Conservation (phyloP, 1,284 basidiomycete species). For the Cutaneotrichosporon mucoides region DNA sequence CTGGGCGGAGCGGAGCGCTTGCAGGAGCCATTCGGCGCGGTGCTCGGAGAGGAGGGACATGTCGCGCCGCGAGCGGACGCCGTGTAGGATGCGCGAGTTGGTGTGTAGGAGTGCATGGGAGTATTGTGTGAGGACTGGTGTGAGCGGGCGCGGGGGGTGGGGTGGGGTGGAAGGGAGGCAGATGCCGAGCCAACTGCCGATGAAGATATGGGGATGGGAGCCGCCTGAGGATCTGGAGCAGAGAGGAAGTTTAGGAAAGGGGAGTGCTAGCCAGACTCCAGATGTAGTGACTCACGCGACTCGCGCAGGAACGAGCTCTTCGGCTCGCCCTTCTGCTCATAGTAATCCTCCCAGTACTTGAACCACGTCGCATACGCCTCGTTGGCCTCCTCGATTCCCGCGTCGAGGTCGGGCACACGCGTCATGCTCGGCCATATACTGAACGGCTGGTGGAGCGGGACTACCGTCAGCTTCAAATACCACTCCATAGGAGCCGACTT, state of each 20-base stretch:
- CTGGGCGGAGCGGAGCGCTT: slow-evolving; percentile 28
- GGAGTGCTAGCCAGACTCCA: too few relatives aligned
- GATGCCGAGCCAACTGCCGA: too few relatives aligned
- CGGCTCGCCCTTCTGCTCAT: slow-evolving; percentile 9
- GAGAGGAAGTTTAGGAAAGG: too few relatives aligned
- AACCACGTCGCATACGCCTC: slow-evolving; percentile 37
- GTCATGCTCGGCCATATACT: slow-evolving; percentile 27
- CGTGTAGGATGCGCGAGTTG: slow-evolving; percentile 34
- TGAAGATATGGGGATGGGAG: too few relatives aligned
- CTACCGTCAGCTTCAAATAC: slow-evolving; percentile 12
- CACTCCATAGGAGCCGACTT: too few relatives aligned
- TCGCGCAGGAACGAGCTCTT: slow-evolving; percentile 15
- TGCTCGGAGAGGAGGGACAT: slow-evolving; percentile 25
- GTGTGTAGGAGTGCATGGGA: slow-evolving; percentile 25
- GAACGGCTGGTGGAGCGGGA: slow-evolving; percentile 39
- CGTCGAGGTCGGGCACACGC: slow-evolving; percentile 37
- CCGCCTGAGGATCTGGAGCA: too few relatives aligned
- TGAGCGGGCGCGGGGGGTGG: too few relatives aligned
- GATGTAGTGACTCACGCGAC: slow-evolving; percentile 11
- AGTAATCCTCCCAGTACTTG: slow-evolving; percentile 44
- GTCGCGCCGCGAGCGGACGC: slow-evolving; percentile 28
- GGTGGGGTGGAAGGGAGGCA: too few relatives aligned
- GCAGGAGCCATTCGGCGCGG: slow-evolving; percentile 21
- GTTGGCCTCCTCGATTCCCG: slow-evolving; percentile 38
- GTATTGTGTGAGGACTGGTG: slow-evolving; percentile 18